Evolutionary conservation across 2,329 filamentous ascomycete genomes (phyloP).

Genomic region (Monosporascus sp.): DNA sequence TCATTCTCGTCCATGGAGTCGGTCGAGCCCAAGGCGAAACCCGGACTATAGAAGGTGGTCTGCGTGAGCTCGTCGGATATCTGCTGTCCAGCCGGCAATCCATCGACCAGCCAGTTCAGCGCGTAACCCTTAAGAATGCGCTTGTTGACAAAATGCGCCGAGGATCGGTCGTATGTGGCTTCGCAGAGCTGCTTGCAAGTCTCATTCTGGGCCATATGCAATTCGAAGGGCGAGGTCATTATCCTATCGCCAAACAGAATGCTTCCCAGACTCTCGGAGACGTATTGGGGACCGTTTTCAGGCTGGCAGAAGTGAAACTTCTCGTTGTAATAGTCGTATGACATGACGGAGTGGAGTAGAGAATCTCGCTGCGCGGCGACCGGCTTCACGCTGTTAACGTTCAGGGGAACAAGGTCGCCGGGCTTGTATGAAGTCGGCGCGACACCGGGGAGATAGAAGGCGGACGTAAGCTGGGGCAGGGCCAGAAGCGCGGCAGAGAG

Average conservation of each 20-base stretch:
- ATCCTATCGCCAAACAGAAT: constrained; percentile 97
- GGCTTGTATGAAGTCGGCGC: constrained; percentile 86
- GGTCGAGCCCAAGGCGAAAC: constrained; percentile 69
- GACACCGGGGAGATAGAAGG: constrained; percentile 95
- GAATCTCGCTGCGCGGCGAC: constrained; percentile 71
- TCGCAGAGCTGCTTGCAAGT: constrained; percentile 78
- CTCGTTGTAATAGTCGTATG: constrained; percentile 92
- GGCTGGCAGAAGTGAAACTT: constrained; percentile 86
- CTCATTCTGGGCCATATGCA: constrained; percentile 83
- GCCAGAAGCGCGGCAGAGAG: constrained; percentile 46
- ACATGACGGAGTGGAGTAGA: constrained; percentile 84
- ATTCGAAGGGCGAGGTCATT: constrained; percentile 89
- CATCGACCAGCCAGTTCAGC: constrained; percentile 93
- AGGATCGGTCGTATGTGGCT: constrained; percentile 56
- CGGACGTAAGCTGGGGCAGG: constrained; percentile 52
- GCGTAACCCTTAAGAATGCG: constrained; percentile 83
- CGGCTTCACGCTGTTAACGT: constrained; percentile 90
- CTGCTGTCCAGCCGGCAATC: constrained; percentile 82
- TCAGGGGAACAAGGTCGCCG: constrained; percentile 75
- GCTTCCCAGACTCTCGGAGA: constrained; percentile 87
- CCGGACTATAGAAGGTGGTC: constrained; percentile 82
- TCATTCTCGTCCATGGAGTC: constrained; percentile 40
- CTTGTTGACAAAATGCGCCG: constrained; percentile 74
- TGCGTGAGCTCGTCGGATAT: constrained; percentile 71
- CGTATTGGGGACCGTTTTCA: constrained; percentile 66